Percentiles rank a stretch among this genome's conserved stretches.
These are phyloP conservation scores for Didymella pomorum DNA, from an alignment of 2,329 filamentous ascomycete species.

Conservation along the genomic window DNA sequence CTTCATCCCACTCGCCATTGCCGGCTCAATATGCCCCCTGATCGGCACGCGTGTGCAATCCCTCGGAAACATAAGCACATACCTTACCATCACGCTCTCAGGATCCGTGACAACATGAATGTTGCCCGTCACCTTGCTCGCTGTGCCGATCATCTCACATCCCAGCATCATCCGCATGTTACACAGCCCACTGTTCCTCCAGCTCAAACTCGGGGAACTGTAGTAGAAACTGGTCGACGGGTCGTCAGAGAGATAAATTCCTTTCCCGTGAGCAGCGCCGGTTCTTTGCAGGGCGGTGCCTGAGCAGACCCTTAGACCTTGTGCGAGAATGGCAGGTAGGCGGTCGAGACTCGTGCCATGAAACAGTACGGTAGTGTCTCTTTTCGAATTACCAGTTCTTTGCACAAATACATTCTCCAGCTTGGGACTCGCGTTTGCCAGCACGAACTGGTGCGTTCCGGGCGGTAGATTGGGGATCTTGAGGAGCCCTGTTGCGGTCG, in stretches of 20 bases:
- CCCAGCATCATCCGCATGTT: slow-evolving; percentile 43
- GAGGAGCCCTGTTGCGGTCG: slow-evolving; percentile 35
- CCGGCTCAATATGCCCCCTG: slow-evolving; percentile 30
- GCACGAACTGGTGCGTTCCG: slow-evolving; percentile 45
- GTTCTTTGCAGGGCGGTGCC: slow-evolving; percentile 43
- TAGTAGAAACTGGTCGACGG: slow-evolving; percentile 38
- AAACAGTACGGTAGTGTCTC: slow-evolving; percentile 39
- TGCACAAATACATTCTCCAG: slow-evolving; percentile 35
- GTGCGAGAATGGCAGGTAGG: slow-evolving; percentile 42
- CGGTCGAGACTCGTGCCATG: slow-evolving; percentile 47
- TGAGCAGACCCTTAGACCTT: slow-evolving; percentile 38
- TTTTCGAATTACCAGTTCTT: slow-evolving; percentile 13
- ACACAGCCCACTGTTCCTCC: slow-evolving; percentile 37
- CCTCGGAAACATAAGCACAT: slow-evolving; percentile 39
- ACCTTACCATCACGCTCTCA: slow-evolving; percentile 44
- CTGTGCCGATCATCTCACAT: slow-evolving; percentile 39
- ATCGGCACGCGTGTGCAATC: slow-evolving; percentile 27
- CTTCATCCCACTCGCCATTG: slow-evolving; percentile 34
- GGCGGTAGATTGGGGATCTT: slow-evolving; percentile 39
- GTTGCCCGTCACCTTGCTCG: slow-evolving; percentile 25
- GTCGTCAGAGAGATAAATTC: slow-evolving; percentile 46
- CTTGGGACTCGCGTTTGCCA: slow-evolving; percentile 39
- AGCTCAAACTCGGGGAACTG: slow-evolving; percentile 29
- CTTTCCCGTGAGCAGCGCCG: slow-evolving; percentile 43
- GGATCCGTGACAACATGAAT: slow-evolving; percentile 42